A percentile compares a stretch with the other conserved stretches of the same genome.
Evolutionary conservation across 1,284 basidiomycete species (phyloP).

Genomic region (Puccinia novopanici): DNA sequence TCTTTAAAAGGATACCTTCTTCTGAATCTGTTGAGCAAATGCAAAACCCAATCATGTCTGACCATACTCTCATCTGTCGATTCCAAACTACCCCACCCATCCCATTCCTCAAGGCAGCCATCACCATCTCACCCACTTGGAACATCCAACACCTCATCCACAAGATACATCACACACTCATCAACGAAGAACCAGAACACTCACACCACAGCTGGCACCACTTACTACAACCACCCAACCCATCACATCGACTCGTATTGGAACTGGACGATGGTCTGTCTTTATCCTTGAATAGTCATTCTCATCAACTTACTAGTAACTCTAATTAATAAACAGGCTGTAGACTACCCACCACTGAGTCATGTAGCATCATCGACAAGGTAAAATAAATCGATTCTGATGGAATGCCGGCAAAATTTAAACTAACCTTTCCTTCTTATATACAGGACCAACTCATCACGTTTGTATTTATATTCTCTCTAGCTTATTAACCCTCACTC

Average conservation of each 20-base stretch:
- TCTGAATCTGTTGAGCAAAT: too few relatives aligned
- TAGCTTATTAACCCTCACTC: neutral
- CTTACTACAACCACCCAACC: neutral
- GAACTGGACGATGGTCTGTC: conserved; percentile 28
- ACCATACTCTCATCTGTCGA: neutral
- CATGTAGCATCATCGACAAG: conserved; percentile 8
- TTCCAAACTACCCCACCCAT: conserved; percentile 23
- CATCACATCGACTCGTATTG: conserved; percentile 22
- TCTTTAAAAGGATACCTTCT: too few relatives aligned
- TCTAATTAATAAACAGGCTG: neutral
- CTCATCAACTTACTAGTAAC: neutral
- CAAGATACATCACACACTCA: conserved; percentile 23
- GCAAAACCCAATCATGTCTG: too few relatives aligned
- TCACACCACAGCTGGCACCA: neutral
- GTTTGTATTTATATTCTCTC: neutral
- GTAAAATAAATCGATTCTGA: too few relatives aligned
- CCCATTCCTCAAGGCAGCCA: conserved; percentile 6
- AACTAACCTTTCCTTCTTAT: neutral
- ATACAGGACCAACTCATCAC: conserved; percentile 25
- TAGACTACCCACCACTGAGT: conserved; percentile 10
- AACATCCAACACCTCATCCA: neutral
- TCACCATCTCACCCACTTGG: neutral
- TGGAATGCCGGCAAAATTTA: too few relatives aligned
- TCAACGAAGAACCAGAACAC: neutral
- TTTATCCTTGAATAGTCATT: neutral